Evolutionary conservation across 2,329 filamentous ascomycete genomes (phyloP), one percentile per base, ranked within the genome.

Genomic region (Penicillium sp.): DNA sequence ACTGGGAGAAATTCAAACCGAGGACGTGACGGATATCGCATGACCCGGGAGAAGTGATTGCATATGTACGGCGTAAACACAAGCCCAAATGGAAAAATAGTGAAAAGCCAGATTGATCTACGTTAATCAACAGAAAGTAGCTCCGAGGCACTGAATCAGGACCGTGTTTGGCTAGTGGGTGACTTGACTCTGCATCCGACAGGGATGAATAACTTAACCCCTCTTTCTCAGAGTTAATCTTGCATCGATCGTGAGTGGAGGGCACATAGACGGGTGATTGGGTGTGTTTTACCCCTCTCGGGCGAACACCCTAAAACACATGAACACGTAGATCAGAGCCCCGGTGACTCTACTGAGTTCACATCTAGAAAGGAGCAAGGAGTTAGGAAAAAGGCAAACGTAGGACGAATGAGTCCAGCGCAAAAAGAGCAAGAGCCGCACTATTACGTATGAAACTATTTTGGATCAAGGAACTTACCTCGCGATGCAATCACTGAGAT

Each of bases 201-300:
- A 43, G 5, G 13, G 47, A 26, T 29, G 5, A 10, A 38, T 31
- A 38, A 34, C 48, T 43, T 50, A 34, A 43, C 44, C 51, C 49
- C 49, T 29, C 40, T 22, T 43, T 52, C 32, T n/a, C 9, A 47
- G 58, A 62, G 55, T 50, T 47, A 61, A 64, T 57, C 62, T 62
- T 60, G 62, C 61, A 56, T 61, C 38, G 55, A 53, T 59, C 56
- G 51, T 59, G 39, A 31, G 50, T 52, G 43, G 48, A 43, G 31
- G 40, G 16, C 24, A 38, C 14, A 11, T 26, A 35, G 11, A 6
- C 2, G 22, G 16, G 10, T 57, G 52, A 62, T 65, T 63, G 61
- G 61, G 9, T 24, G 5, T 40, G 38, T 37, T 38, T 44, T 42
- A 24, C 39, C 53, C 40, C 51, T 39, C 51, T 11, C 49, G 45